Evolutionary conservation across 2,329 filamentous ascomycete genomes (phyloP), one percentile per base, ranked within the genome.

Genomic region (Neurospora sp.): DNA sequence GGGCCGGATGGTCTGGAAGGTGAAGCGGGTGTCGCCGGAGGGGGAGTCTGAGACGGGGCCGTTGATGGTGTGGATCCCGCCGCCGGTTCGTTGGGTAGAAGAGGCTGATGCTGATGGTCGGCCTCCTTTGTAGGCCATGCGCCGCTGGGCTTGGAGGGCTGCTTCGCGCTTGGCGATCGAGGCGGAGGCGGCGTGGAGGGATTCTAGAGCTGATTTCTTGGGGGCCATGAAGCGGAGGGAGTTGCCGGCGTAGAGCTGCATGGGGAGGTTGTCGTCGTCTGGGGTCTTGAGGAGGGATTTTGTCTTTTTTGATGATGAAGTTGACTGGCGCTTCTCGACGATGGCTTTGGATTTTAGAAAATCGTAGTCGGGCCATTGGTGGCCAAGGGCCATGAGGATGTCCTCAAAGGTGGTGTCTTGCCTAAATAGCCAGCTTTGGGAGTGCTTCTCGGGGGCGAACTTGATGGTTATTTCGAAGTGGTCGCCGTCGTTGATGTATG

Each of bases 1-100:
- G 0, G 94, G 92, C 1, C 89, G 86, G 0, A 98, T 83, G 0
- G 88, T 87, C 73, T 90, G 86, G 81, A 99, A 99, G 0, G 92
- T 97, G 81, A 97, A 97, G 71, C 83, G 84, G 23, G 84, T 82
- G 46, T 62, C 38, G 4, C 37, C 11, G 40, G 36, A 43, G 70
- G 17, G 66, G 1, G 3, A 66, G 40, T 19, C 38, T 39, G 68
- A 66, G 6, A 10, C 6, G 37, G 68, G 66, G 79, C 77, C 69
- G 71, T 73, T 62, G 74, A 78, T 28, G 78, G 77, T 69, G 76
- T 81, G 72, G 57, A 68, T 67, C 52, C 23, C 23, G 23, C 69
- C 46, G 2, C 43, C 46, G 39, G 39, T 8, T 52, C 46, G 41
- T 19, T n/a, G n/a, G 41, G 3, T 23, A 28, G 23, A 28, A 8